Percentiles rank a stretch among this genome's conserved stretches.
These are phyloP conservation scores for Passalora sequoiae DNA, from an alignment of 2,329 filamentous ascomycete genomes.

Conservation along the genomic window DNA sequence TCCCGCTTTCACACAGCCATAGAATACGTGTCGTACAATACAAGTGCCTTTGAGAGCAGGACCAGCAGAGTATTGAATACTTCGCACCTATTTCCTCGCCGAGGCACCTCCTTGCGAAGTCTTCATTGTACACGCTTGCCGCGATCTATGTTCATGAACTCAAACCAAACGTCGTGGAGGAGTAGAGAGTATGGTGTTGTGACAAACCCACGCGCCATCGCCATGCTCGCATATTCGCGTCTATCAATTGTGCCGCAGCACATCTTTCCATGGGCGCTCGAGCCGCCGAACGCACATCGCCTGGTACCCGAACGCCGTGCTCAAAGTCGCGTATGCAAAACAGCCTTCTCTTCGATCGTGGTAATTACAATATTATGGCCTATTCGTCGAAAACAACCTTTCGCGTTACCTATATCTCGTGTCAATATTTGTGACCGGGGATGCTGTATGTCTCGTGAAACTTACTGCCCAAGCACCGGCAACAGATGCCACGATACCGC, in stretches of 20 bases:
- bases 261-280: not conserved
- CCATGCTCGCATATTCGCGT: conserved; percentile 4
- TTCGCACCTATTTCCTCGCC: no score
- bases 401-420: conserved; percentile 17
- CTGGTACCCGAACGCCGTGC: not conserved
- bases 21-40: no score
- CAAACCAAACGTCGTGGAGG: not conserved
- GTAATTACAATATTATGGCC: not conserved
- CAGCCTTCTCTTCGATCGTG: not conserved
- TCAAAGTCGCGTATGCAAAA: conserved; percentile 1
- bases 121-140: conserved; percentile 6
- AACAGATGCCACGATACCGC: conserved; percentile 77
- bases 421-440: conserved; percentile 4
- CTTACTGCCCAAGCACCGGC: conserved; percentile 89
- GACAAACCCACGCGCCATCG: conserved; percentile 4
- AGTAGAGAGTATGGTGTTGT: conserved; percentile 7
- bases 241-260: not conserved
- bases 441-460: conserved; percentile 26
- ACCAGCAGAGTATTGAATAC: no score
- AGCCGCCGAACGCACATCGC: not conserved
- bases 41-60: no score
- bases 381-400: conserved; percentile 23
- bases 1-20: no score
- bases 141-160: not conserved
- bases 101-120: not conserved